Base-by-base conservation (phyloP, 768 basidiomycete genomes). In the Melanogaster broomeanus region DNA sequence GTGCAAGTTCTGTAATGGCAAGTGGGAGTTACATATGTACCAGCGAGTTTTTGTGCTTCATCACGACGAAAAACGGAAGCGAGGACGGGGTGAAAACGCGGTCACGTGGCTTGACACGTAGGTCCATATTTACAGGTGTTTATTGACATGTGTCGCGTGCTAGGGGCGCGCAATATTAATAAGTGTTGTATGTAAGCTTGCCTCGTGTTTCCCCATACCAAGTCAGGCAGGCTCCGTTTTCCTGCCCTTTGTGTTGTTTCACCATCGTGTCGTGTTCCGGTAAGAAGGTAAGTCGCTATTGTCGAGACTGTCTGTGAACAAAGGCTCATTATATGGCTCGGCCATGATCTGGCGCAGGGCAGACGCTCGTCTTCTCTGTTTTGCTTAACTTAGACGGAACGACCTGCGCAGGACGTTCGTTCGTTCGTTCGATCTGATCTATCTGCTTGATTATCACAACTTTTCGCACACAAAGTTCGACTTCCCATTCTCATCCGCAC, bases 341-440 rank as follows among this genome's bases (percentile, higher is more conserved):
- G 19, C 0, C 28, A 46, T 44, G 25, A 28, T 25, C 10, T 31
- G 16, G 38, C 16, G 30, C 33, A 57, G 47, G 48, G 31, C 21
- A 27, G 42, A 49, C 24, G 43, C 42, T 45, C 21, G 30, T 43
- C 37, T 45, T 44, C 45, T 45, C 45, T 41, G 47, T 38, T 30
- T 39, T 53, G 43, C 44, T 48, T 6, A 52, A 39, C 38, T 24
- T 27, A 46, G 50, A 50, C 59, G 48, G 48, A 56, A 57, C 65
- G 61, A 58, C 49, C 59, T 58, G 59, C 63, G 66, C 66, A 52
- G 66, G 66, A 49, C 66, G 65, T 61, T 59, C 49, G 41, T 55
- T 59, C 49, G 41, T 55, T 53, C 51, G 65, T 63, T 61, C 54
- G 41, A 52, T 59, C 46, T 46, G 56, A 60, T 57, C 53, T 34